Percentiles rank a stretch among this genome's conserved stretches.
These are phyloP conservation scores for Alnus glutinosa DNA, from an alignment of 306 rosid species.

Conservation along the genomic window DNA sequence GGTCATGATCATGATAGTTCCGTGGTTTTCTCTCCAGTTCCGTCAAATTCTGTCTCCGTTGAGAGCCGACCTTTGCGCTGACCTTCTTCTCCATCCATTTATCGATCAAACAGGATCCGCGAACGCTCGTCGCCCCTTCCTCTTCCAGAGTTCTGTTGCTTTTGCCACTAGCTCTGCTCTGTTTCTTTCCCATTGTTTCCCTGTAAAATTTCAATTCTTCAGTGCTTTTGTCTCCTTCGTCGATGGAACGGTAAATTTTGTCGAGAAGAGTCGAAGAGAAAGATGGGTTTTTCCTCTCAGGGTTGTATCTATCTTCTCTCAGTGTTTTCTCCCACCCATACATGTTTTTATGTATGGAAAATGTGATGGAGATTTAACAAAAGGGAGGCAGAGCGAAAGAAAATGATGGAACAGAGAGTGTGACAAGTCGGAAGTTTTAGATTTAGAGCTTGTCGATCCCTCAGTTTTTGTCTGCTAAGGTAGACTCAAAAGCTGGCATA, in stretches of 20 bases:
- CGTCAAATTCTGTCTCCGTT: constrained; percentile 15
- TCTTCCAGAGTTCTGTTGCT: constrained; percentile 14
- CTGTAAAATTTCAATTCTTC: constrained; percentile 46
- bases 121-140: constrained; percentile 30
- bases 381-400: constrained; percentile 14
- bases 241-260: constrained; percentile 79
- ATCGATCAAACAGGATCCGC: constrained; percentile 45
- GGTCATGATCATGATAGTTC: constrained; percentile 32
- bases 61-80: constrained; percentile 18
- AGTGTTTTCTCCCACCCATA: constrained; percentile 29
- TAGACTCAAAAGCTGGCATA: constrained; percentile 44
- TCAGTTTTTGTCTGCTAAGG: constrained; percentile 22
- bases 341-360: constrained; percentile 40
- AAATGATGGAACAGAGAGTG: constrained; percentile 30
- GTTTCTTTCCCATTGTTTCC: constrained; percentile 43
- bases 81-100: constrained; percentile 57
- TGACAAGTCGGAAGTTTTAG: constrained; percentile 20
- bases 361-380: not conserved
- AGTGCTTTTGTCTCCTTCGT: constrained; percentile 44
- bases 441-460: constrained; percentile 6
- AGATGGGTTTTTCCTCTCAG: constrained; percentile 45
- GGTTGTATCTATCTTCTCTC: constrained; percentile 29
- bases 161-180: constrained; percentile 37
- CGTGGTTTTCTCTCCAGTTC: constrained; percentile 37
- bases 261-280: constrained; percentile 83